phyloP scores from a whole-genome alignment of 2,329 filamentous ascomycete species.

The Metarhizium robertsii region DNA sequence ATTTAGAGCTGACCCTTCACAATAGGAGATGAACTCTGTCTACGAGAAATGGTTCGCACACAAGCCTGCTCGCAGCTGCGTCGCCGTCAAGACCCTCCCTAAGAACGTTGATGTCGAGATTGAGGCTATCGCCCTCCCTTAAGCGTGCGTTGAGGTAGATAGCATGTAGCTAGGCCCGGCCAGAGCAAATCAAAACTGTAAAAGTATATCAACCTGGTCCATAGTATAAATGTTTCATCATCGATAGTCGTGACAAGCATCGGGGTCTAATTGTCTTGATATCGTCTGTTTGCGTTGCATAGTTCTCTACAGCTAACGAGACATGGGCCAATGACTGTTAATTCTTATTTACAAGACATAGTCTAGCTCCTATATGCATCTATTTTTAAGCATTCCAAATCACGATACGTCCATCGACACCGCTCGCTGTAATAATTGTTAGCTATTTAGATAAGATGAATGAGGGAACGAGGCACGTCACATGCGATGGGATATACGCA shows the following conservation, averaged over 20 bases:
- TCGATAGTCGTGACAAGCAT: not conserved
- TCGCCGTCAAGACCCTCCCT: slow-evolving; percentile 81
- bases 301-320: not conserved
- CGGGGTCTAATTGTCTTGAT: not conserved
- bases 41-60: slow-evolving; percentile 77
- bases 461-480: not conserved
- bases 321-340: not conserved
- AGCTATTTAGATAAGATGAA: slow-evolving; percentile 12
- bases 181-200: not conserved
- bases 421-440: slow-evolving; percentile 49
- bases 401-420: slow-evolving; percentile 74
- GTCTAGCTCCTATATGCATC: not conserved
- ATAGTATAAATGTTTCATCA: not conserved
- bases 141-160: slow-evolving; percentile 11
- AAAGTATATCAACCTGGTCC: not conserved
- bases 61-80: slow-evolving; percentile 82
- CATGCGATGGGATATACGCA: slow-evolving; percentile 38
- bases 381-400: slow-evolving; percentile 58
- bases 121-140: slow-evolving; percentile 71
- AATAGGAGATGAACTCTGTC: slow-evolving; percentile 67
- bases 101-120: slow-evolving; percentile 85
- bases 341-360: not conserved
- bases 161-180: not conserved
- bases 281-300: not conserved
- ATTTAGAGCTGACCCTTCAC: not conserved